Conservation (phyloP, 2,329 filamentous ascomycete genomes). For the Xylaria sp. region DNA sequence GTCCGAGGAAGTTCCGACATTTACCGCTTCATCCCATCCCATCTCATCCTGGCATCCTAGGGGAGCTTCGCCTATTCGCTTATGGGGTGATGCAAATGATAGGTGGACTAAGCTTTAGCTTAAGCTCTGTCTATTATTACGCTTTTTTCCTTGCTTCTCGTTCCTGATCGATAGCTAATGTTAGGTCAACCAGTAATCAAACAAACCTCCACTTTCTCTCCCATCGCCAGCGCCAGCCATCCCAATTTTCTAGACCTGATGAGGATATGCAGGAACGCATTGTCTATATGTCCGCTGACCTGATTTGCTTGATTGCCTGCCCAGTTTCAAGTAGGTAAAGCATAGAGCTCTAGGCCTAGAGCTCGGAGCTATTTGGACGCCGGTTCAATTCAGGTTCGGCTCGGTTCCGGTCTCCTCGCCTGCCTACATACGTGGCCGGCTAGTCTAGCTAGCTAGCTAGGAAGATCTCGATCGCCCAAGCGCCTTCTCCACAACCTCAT, state of each 20-base stretch:
- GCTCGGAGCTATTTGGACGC: background rate
- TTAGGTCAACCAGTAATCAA: slow-evolving; percentile 19
- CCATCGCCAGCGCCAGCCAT: background rate
- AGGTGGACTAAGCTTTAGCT: background rate
- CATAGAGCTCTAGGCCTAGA: no score
- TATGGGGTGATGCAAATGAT: background rate
- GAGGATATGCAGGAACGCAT: background rate
- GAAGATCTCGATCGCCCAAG: slow-evolving; percentile 3
- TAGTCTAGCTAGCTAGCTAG: background rate
- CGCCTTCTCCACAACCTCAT: slow-evolving; percentile 46
- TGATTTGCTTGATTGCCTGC: background rate
- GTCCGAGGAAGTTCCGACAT: slow-evolving; percentile 15
- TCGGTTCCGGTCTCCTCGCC: background rate
- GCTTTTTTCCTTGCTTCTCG: background rate
- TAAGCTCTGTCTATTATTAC: background rate
- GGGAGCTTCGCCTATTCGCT: background rate
- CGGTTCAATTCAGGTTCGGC: background rate
- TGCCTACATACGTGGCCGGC: background rate
- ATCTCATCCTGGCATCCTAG: no score
- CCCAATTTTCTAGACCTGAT: background rate
- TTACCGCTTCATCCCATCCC: slow-evolving; percentile 3
- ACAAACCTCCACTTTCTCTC: slow-evolving; percentile 28
- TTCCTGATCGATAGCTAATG: background rate
- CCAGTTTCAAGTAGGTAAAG: background rate
- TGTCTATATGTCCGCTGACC: background rate